phyloP scores from a whole-genome alignment of 129 eudicot genomes.

The Ambrosia artemisiifolia region DNA sequence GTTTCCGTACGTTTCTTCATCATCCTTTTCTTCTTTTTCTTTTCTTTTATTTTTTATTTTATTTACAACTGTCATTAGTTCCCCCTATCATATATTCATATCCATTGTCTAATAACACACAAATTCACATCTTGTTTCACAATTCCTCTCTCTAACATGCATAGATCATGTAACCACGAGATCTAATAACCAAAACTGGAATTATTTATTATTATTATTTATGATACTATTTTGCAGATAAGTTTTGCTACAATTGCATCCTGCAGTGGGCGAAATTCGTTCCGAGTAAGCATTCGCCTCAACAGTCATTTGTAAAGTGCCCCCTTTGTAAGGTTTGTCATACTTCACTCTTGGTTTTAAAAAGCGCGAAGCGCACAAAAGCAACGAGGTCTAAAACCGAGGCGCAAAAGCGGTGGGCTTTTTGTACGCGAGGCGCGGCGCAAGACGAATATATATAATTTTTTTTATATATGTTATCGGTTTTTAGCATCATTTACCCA shows the following conservation, averaged over 20 bases:
- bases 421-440: too few relatives aligned
- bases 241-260: slow-evolving; percentile 77
- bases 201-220: neutral
- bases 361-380: too few relatives aligned
- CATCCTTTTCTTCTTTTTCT: slow-evolving; percentile 3
- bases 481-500: too few relatives aligned
- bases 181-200: neutral
- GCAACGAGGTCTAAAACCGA: too few relatives aligned
- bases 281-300: slow-evolving; percentile 37
- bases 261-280: slow-evolving; percentile 67
- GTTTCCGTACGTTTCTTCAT: slow-evolving; percentile 62
- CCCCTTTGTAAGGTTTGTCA: slow-evolving; percentile 86
- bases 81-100: too few relatives aligned
- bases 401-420: too few relatives aligned
- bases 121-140: neutral
- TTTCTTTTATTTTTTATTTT: neutral
- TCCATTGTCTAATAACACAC: too few relatives aligned
- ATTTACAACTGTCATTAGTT: neutral
- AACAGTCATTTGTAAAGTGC: slow-evolving; percentile 54
- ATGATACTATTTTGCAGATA: slow-evolving; percentile 48
- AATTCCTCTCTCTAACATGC: neutral
- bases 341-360: too few relatives aligned
- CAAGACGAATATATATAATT: too few relatives aligned
- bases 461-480: too few relatives aligned
- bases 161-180: neutral